These are phyloP conservation scores for Aspergillus sp. DNA, from an alignment of 2,329 filamentous ascomycete species.

Conservation along the genomic window DNA sequence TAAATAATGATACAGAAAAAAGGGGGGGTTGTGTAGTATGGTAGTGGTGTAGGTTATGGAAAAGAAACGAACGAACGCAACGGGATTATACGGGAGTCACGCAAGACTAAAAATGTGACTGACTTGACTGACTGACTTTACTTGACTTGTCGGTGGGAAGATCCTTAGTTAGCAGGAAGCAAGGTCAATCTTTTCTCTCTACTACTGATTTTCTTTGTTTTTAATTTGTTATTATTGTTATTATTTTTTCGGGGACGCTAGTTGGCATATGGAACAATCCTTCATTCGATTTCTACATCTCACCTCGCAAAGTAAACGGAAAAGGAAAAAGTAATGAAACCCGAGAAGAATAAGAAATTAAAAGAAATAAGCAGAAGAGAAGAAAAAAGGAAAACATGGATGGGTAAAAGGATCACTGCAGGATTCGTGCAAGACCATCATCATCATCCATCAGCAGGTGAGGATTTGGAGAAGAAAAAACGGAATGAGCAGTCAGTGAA, in stretches of 20 bases:
- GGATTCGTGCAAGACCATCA: background rate
- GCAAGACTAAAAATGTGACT: background rate
- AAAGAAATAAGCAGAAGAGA: background rate
- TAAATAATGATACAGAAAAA: background rate
- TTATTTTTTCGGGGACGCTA: background rate
- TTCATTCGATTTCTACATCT: background rate
- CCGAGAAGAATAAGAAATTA: too few relatives aligned
- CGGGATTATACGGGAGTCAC: constrained; percentile 1
- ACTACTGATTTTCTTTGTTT: too few relatives aligned
- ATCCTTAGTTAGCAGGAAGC: background rate
- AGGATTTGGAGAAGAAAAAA: background rate
- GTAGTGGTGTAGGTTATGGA: background rate
- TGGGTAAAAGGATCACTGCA: background rate
- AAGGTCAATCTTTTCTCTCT: constrained; percentile 1
- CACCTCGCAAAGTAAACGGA: background rate
- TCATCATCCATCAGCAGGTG: background rate
- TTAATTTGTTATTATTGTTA: too few relatives aligned
- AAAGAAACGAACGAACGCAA: background rate
- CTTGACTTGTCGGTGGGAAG: constrained; percentile 3
- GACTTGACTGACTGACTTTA: background rate
- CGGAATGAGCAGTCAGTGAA: background rate
- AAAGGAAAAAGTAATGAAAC: background rate
- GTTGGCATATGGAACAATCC: constrained; percentile 1
- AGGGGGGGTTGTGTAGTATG: background rate
- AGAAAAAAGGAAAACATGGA: background rate